Evolutionary conservation across 495 filamentous ascomycete genomes (phyloP).

Genomic region (Annulohypoxylon nitens): DNA sequence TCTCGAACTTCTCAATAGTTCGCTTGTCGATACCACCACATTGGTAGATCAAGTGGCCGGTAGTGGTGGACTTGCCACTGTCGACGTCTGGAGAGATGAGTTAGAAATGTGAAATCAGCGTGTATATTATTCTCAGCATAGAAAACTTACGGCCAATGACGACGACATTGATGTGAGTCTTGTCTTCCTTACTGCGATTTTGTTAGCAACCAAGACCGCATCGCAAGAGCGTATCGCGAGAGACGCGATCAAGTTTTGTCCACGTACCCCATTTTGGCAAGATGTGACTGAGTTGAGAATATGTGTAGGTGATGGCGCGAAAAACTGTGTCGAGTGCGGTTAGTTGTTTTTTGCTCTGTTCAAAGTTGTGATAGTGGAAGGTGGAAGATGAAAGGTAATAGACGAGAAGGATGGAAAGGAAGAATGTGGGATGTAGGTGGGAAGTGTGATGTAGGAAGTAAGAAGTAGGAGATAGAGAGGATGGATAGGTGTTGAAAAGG

Average conservation of each 20-base stretch:
- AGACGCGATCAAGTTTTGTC: slow-evolving; percentile 1
- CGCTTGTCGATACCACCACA: slow-evolving; percentile 99
- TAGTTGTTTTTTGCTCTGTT: slow-evolving; percentile 12
- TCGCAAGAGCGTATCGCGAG: not conserved
- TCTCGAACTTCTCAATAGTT: slow-evolving; percentile 99
- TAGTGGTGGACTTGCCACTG: slow-evolving; percentile 98
- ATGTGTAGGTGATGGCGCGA: slow-evolving; percentile 29
- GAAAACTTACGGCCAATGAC: slow-evolving; percentile 95
- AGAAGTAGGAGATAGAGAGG: not conserved
- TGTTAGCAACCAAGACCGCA: slow-evolving; percentile 39
- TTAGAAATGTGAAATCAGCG: slow-evolving; percentile 33
- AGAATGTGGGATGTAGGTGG: not conserved
- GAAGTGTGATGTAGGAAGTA: slow-evolving; percentile 4
- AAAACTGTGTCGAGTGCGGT: slow-evolving; percentile 26
- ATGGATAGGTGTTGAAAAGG: not conserved
- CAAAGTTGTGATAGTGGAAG: not conserved
- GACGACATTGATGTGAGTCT: slow-evolving; percentile 95
- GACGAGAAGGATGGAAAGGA: slow-evolving; percentile 9
- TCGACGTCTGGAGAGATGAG: slow-evolving; percentile 80
- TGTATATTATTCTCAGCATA: slow-evolving; percentile 65
- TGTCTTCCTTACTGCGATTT: slow-evolving; percentile 78
- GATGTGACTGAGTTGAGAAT: slow-evolving; percentile 29
- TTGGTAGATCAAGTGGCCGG: slow-evolving; percentile 99
- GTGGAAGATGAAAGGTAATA: not conserved
- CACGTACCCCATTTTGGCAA: slow-evolving; percentile 49